Conservation (phyloP, 495 filamentous ascomycete species). For the Alectoria sarmentosa region DNA sequence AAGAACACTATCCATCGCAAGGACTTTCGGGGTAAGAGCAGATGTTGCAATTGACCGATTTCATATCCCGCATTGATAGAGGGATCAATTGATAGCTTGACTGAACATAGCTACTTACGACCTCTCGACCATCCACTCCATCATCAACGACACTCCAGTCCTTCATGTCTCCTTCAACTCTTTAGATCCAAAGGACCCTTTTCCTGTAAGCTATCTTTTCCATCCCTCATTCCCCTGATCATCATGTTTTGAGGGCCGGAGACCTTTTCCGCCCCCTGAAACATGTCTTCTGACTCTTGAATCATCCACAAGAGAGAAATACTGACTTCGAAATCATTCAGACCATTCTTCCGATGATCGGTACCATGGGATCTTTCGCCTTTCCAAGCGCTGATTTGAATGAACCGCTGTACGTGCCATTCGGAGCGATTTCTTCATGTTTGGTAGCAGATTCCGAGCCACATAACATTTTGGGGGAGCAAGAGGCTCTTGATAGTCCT, state of each 20-base stretch:
- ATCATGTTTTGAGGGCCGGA: no score
- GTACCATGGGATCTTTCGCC: conserved; percentile 67
- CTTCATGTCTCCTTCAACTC: conserved; percentile 51
- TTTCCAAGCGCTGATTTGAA: conserved; percentile 54
- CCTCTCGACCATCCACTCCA: conserved; percentile 64
- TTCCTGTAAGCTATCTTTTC: no score
- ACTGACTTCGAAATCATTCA: no score
- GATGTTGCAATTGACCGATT: no score
- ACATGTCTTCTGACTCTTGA: no score
- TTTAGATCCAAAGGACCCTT: conserved; percentile 51
- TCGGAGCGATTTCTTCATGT: background rate
- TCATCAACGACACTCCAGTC: conserved; percentile 70
- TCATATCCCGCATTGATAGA: background rate
- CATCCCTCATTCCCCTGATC: no score
- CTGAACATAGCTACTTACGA: conserved; percentile 60
- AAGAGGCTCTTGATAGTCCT: background rate
- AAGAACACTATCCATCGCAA: conserved; percentile 69
- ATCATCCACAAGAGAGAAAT: background rate
- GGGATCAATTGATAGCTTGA: conserved; percentile 3
- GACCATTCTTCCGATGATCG: conserved; percentile 80
- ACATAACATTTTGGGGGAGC: background rate
- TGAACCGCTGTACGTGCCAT: conserved; percentile 41
- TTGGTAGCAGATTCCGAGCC: background rate
- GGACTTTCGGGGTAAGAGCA: conserved; percentile 53
- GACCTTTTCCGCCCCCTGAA: no score